Percentiles rank a stretch among this genome's conserved stretches.
Evolutionary conservation across 768 basidiomycete species (phyloP).

Genomic region (Psilocybe cubensis): DNA sequence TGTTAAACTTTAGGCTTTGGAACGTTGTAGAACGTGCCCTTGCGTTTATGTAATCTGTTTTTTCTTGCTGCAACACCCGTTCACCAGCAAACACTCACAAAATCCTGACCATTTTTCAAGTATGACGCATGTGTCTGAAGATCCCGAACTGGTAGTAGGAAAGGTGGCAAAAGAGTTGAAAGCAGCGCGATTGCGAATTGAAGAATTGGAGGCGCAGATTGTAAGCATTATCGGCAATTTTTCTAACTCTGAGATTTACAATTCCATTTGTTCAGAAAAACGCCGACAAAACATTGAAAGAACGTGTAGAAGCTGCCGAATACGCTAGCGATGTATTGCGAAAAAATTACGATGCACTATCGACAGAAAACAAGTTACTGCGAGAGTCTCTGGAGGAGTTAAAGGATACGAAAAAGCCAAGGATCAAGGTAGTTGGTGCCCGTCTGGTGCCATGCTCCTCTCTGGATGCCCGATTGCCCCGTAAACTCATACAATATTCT

Average conservation of each 20-base stretch:
- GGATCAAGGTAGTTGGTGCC: neutral
- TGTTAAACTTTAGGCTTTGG: neutral
- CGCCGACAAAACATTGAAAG: neutral
- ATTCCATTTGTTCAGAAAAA: neutral
- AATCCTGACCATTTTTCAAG: neutral
- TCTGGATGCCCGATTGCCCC: neutral
- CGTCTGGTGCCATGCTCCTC: neutral
- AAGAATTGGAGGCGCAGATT: conserved; percentile 6
- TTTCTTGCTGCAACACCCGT: neutral
- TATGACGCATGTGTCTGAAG: conserved; percentile 7
- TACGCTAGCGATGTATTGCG: neutral
- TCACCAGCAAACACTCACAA: neutral
- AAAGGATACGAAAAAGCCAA: neutral
- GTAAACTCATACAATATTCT: neutral
- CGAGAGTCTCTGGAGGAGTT: conserved; percentile 5
- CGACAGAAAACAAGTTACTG: conserved; percentile 2
- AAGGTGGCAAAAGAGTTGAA: conserved; percentile 17
- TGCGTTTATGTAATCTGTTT: conserved; percentile 2
- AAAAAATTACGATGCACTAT: neutral
- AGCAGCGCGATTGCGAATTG: conserved; percentile 2
- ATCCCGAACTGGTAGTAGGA: conserved; percentile 17
- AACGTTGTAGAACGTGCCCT: neutral
- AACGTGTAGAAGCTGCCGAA: conserved; percentile 9
- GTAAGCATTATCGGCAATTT: neutral
- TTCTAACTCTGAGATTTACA: neutral